Base-by-base conservation (phyloP, 768 basidiomycete genomes). In the Boletus sp. region DNA sequence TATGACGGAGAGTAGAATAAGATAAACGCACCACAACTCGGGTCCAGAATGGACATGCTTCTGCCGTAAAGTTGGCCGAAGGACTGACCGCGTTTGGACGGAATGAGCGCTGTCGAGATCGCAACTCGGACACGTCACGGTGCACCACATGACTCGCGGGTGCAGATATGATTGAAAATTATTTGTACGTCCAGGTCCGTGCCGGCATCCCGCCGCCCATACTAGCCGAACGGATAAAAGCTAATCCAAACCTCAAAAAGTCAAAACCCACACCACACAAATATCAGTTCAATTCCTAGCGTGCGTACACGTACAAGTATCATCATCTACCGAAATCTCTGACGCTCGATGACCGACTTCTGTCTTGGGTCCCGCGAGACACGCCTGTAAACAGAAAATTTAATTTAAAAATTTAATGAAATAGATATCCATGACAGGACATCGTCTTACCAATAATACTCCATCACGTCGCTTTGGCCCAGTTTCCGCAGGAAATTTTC, bases 401-500 rank as follows among this genome's bases (percentile, higher is more conserved):
- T 11, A 35, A 11, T 11, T 35, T 11, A 24, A 24, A 24, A 24
- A 24, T 24, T 24, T 24, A 24, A 24, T 24, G 24, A 24, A 24
- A 24, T 24, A 24, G n/a, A n/a, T n/a, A n/a, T n/a, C n/a, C n/a
- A n/a, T n/a, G n/a, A 24, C 24, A 24, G 24, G 24, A 3, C 24
- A 24, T 24, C 33, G 33, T 35, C 33, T 11, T 11, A 47, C 94
- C 94, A 97, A 69, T 93, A 98, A 67, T 94, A 87, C 64, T 97
- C 93, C 83, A 98, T 89, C n/a, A 92, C 91, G 61, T 92, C 87
- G 59, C 83, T 83, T 59, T 94, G 90, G 1, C 95, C 94, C 29
- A 98, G 81, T 66, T 92, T 92, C 35, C 85, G 81, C 47, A 99
- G 79, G 78, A 99, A 98, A 57, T 85, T 90, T 73, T 98, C 96